A percentile compares a stretch with the other conserved stretches of the same genome.
Evolutionary conservation across 2,329 filamentous ascomycete genomes (phyloP).

Genomic region (Cordyceps pruinosa): DNA sequence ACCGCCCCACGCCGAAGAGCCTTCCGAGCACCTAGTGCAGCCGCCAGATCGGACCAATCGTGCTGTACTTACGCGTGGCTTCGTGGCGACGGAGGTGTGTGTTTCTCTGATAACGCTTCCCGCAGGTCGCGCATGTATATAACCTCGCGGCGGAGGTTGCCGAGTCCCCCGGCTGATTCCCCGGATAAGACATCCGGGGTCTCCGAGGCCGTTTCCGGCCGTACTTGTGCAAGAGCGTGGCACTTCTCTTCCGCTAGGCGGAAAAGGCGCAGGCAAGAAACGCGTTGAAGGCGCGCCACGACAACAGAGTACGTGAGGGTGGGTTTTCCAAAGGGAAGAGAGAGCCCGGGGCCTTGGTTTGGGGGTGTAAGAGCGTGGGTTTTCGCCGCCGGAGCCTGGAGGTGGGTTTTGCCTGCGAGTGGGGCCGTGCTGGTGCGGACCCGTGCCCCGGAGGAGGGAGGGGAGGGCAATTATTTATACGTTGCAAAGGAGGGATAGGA

Average conservation of each 20-base stretch:
- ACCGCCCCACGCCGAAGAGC: not conserved
- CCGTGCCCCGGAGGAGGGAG: not conserved
- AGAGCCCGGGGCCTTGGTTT: not conserved
- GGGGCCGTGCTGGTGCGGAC: conserved; percentile 3
- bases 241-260: not conserved
- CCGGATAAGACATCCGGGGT: not conserved
- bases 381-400: not conserved
- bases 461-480: not conserved
- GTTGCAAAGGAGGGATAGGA: too few relatives aligned
- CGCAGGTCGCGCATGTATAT: conserved; percentile 18
- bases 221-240: not conserved
- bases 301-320: not conserved
- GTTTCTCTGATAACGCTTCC: conserved; percentile 22
- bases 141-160: not conserved
- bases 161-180: not conserved
- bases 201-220: too few relatives aligned
- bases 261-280: not conserved
- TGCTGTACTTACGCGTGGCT: conserved; percentile 19
- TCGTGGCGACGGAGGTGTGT: conserved; percentile 23
- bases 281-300: not conserved
- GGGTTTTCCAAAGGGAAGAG: not conserved
- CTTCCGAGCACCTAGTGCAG: not conserved
- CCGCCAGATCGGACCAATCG: not conserved
- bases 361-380: conserved; percentile 2
- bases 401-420: conserved; percentile 1